A percentile compares a stretch with the other conserved stretches of the same genome.
phyloP scores from a whole-genome alignment of 2,329 filamentous ascomycete genomes.

The Tolypocladium cylindrosporum region DNA sequence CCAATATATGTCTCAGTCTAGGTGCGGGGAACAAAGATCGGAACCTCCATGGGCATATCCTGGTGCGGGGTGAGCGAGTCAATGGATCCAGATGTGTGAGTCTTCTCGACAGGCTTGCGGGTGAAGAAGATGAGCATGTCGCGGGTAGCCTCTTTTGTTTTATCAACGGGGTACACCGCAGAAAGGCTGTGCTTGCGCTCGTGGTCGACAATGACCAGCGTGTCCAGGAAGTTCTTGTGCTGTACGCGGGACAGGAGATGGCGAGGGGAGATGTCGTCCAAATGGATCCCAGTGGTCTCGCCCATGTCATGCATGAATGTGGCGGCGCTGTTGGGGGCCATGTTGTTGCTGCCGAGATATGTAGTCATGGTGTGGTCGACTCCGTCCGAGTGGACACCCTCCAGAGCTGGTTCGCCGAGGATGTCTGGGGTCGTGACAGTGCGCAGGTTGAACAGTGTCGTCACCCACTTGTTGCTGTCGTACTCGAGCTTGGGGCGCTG shows the following conservation, averaged over 20 bases:
- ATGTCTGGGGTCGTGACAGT: constrained; percentile 16
- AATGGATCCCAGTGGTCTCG: constrained; percentile 13
- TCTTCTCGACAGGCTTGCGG: constrained; percentile 13
- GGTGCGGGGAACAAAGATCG: constrained; percentile 11
- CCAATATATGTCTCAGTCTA: background rate
- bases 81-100: constrained; percentile 12
- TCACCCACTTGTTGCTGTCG: constrained; percentile 13
- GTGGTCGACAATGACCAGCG: constrained; percentile 16
- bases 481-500: constrained; percentile 16
- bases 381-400: constrained; percentile 21
- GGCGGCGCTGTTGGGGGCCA: constrained; percentile 15
- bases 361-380: constrained; percentile 23
- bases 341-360: constrained; percentile 16
- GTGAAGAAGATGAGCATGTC: constrained; percentile 20
- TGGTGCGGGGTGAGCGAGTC: constrained; percentile 14
- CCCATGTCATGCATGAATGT: constrained; percentile 18
- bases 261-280: constrained; percentile 10
- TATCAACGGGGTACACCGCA: constrained; percentile 12
- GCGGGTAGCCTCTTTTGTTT: constrained; percentile 12
- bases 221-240: constrained; percentile 16
- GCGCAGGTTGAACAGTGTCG: constrained; percentile 18
- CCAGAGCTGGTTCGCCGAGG: constrained; percentile 19
- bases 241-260: constrained; percentile 12
- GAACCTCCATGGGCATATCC: constrained; percentile 15
- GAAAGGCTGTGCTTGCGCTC: constrained; percentile 17